Evolutionary conservation across 116 monocot species (phyloP).

Genomic region (Iris pallida): DNA sequence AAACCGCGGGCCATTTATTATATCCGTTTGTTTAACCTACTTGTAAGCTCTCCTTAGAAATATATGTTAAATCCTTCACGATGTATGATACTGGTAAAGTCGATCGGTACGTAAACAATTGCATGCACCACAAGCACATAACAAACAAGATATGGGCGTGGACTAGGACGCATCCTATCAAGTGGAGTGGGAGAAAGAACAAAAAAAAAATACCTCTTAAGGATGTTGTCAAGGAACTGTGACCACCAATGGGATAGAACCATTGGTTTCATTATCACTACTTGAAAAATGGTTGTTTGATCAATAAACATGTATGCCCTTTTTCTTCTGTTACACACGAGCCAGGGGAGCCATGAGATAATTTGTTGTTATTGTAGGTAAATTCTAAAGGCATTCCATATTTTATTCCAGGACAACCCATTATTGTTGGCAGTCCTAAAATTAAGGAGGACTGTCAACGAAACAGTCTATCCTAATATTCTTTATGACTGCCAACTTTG

Average conservation of each 20-base stretch:
- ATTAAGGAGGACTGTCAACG: too few species aligned
- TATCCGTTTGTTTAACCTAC: constrained; percentile 43
- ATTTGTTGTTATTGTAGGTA: too few species aligned
- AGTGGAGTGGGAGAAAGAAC: constrained; percentile 26
- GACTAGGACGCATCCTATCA: constrained; percentile 66
- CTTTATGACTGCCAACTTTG: too few species aligned
- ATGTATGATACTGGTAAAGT: constrained; percentile 53
- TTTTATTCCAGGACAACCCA: too few species aligned
- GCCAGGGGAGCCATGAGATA: constrained; percentile 5
- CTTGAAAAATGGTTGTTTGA: not conserved
- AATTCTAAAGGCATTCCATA: too few species aligned
- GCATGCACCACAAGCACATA: constrained; percentile 77
- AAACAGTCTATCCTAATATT: too few species aligned
- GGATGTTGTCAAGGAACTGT: constrained; percentile 35
- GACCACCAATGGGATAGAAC: constrained; percentile 10
- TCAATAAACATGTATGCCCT: constrained; percentile 1
- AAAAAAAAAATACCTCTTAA: constrained; percentile 57
- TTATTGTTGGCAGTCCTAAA: too few species aligned
- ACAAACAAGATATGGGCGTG: constrained; percentile 85
- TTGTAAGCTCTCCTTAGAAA: constrained; percentile 44
- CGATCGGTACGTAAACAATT: constrained; percentile 51
- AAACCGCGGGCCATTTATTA: too few species aligned
- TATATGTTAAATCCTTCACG: constrained; percentile 60
- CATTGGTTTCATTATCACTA: constrained; percentile 12
- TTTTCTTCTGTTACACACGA: constrained; percentile 8